phyloP scores from a whole-genome alignment of 257 asterid species.

The Eustoma russellianum region DNA sequence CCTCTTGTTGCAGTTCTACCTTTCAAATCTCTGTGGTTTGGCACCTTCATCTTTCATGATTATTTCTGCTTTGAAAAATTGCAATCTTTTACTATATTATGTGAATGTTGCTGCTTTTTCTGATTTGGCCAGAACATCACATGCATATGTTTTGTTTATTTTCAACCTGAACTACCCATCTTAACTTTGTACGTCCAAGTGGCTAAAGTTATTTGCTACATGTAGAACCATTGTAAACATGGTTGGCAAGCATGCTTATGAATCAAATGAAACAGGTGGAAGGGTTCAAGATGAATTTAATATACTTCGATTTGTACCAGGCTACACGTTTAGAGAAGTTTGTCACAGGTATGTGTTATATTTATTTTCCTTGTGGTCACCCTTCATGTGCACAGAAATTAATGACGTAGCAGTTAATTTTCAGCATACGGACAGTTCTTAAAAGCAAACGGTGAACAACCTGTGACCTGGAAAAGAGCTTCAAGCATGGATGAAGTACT shows the following conservation, averaged over 20 bases:
- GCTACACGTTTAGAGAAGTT: conserved; percentile 90
- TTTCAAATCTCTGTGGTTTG: not conserved
- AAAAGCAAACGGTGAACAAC: conserved; percentile 83
- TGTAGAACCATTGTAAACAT: not conserved
- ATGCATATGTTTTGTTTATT: not conserved
- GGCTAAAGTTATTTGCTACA: not conserved
- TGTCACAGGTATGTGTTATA: conserved; percentile 54
- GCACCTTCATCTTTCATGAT: too few species aligned
- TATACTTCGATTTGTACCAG: conserved; percentile 90
- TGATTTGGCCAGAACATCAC: too few species aligned
- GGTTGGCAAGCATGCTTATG: conserved; percentile 4
- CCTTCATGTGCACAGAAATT: conserved; percentile 1
- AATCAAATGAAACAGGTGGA: conserved; percentile 48
- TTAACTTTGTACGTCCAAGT: not conserved
- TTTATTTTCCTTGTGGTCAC: conserved; percentile 2
- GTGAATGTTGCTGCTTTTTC: too few species aligned
- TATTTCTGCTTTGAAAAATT: too few species aligned
- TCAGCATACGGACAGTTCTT: conserved; percentile 93
- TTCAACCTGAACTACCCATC: not conserved
- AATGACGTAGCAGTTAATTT: conserved; percentile 5
- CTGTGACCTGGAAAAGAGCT: conserved; percentile 92
- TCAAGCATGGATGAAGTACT: conserved; percentile 90
- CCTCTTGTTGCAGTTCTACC: not conserved
- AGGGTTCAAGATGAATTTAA: conserved; percentile 98
- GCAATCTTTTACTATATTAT: too few species aligned